Evolutionary conservation across 1,139 yeast species (phyloP).

Genomic region (Geotrichum histeridarum): DNA sequence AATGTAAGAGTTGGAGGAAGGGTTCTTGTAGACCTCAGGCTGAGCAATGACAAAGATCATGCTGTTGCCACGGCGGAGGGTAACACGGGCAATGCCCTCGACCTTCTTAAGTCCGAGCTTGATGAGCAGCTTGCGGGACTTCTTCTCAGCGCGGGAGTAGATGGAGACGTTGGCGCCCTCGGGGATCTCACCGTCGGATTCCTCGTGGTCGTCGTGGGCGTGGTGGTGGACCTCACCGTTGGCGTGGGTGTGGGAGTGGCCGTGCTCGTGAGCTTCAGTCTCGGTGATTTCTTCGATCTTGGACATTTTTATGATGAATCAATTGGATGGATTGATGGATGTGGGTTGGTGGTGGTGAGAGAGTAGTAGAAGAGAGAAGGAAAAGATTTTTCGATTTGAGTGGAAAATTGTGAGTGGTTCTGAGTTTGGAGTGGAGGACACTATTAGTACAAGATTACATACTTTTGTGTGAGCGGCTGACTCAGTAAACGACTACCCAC

Average conservation of each 20-base stretch:
- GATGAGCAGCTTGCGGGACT: conserved; percentile 87
- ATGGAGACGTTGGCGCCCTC: conserved; percentile 84
- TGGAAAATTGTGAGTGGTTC: background rate
- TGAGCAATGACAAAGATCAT: conserved; percentile 84
- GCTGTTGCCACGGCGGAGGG: conserved; percentile 93
- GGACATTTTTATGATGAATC: conserved; percentile 16
- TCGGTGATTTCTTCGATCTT: conserved; percentile 34
- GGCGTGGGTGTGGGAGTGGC: conserved; percentile 25
- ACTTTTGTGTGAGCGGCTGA: too few species aligned
- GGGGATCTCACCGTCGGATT: conserved; percentile 50
- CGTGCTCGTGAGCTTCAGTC: conserved; percentile 25
- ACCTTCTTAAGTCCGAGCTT: conserved; percentile 88
- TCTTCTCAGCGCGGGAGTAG: conserved; percentile 87
- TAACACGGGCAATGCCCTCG: conserved; percentile 91
- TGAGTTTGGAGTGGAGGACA: too few species aligned
- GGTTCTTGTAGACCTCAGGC: conserved; percentile 93
- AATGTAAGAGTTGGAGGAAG: conserved; percentile 60
- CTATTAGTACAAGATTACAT: too few species aligned
- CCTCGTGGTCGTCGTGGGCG: conserved; percentile 35
- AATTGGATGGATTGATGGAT: conserved; percentile 1
- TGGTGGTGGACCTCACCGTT: conserved; percentile 26
- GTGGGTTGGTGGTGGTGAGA: background rate
- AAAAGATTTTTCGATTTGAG: background rate
- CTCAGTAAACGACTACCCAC: too few species aligned
- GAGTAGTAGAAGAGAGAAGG: background rate